These are phyloP conservation scores for Alternaria sp. DNA, from an alignment of 2,329 filamentous ascomycete species.

Conservation along the genomic window DNA sequence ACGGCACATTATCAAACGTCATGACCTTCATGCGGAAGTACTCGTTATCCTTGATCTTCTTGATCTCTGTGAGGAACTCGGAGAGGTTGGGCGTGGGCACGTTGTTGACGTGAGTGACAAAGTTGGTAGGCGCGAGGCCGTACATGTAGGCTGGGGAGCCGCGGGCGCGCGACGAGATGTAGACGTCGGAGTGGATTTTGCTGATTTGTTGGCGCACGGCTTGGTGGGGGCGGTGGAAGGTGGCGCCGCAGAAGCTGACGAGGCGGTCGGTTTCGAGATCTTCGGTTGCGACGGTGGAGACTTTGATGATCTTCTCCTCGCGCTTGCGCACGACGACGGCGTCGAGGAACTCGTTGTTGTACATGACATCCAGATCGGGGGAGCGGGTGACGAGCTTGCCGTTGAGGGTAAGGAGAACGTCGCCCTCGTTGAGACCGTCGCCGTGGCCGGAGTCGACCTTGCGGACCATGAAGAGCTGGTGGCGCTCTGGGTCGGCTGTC, in stretches of 20 bases:
- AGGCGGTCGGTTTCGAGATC: conserved; percentile 92
- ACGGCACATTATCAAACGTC: conserved; percentile 97
- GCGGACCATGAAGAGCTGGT: conserved; percentile 98
- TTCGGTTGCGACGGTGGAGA: conserved; percentile 85
- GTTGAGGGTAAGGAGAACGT: conserved; percentile 90
- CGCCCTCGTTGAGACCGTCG: conserved; percentile 81
- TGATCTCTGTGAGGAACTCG: conserved; percentile 79
- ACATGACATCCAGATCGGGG: conserved; percentile 95
- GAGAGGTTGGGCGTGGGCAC: conserved; percentile 82
- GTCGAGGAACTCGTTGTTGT: conserved; percentile 81
- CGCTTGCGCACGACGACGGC: conserved; percentile 87
- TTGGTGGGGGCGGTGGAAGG: conserved; percentile 91
- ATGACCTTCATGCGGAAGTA: conserved; percentile 98
- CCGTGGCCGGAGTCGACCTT: conserved; percentile 75
- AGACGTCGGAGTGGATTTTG: conserved; percentile 94
- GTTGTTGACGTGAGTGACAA: conserved; percentile 95
- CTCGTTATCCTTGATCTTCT: conserved; percentile 91
- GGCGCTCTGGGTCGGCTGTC: conserved; percentile 84
- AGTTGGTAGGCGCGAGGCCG: conserved; percentile 90
- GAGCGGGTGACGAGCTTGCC: conserved; percentile 91
- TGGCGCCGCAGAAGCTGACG: conserved; percentile 92
- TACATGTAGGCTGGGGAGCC: conserved; percentile 48
- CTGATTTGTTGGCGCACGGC: conserved; percentile 97
- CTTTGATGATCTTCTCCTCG: conserved; percentile 74
- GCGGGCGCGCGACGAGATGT: conserved; percentile 77